These are phyloP conservation scores for Fagus crenata DNA, from an alignment of 306 rosid genomes.

Conservation along the genomic window DNA sequence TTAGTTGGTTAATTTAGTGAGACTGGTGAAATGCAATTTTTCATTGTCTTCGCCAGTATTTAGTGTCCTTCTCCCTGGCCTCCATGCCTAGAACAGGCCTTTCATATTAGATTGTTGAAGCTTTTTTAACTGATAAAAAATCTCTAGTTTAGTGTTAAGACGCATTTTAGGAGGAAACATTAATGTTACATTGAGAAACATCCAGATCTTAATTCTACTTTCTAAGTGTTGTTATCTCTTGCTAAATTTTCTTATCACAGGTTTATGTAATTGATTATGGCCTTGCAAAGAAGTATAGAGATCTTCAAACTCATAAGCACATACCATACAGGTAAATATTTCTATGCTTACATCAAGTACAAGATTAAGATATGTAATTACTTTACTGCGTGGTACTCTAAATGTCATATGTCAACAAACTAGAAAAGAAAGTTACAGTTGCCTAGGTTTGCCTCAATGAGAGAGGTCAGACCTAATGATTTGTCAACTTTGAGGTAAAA, in stretches of 20 bases:
- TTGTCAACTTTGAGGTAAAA: neutral
- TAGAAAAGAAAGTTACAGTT: neutral
- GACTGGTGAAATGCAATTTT: neutral
- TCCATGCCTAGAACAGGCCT: neutral
- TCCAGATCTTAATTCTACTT: neutral
- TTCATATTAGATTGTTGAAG: neutral
- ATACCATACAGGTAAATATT: conserved; percentile 88
- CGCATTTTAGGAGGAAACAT: neutral
- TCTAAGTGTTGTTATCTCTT: conserved; percentile 14
- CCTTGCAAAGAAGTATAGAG: conserved; percentile 94
- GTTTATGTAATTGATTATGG: conserved; percentile 93
- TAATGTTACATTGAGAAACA: neutral
- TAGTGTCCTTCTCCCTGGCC: neutral
- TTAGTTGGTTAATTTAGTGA: too few relatives aligned
- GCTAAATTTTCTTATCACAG: conserved; percentile 45
- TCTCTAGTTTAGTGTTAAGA: neutral
- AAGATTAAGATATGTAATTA: conserved; percentile 11
- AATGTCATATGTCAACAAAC: neutral
- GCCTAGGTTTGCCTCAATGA: neutral
- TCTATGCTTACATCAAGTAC: conserved; percentile 11
- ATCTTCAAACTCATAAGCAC: conserved; percentile 96
- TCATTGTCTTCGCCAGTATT: neutral
- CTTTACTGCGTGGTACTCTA: neutral
- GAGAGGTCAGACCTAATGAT: neutral
- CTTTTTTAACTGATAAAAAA: neutral